Evolutionary conservation across 1,284 basidiomycete species (phyloP), one percentile per base, ranked within the genome.

Genomic region (Malassezia psittaci): DNA sequence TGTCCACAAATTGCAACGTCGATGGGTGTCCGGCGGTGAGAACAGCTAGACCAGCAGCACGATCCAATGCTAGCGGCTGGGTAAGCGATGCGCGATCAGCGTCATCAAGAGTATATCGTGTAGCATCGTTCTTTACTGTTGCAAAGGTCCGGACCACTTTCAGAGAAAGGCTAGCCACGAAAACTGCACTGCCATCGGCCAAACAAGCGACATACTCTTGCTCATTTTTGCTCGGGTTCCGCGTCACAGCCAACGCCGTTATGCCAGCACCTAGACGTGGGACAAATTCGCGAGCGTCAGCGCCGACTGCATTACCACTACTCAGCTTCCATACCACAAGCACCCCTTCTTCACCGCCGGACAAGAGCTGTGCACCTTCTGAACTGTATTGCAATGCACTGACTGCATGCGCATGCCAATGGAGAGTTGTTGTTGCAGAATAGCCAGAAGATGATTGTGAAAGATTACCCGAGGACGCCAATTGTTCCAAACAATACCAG

Each of bases 331-430:
- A 99, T 53, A 94, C 84, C 21, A 98, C 93, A 8, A 98, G 77
- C 1, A 96, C 93, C 35, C 87, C 83, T 76, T 98, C 94, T 74
- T 96, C 90, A 42, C 94, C 94, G 63, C 90, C 94, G 52, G 88
- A 94, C 45, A 98, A 77, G 18, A 99, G 78, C 72, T 96, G 91
- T 2, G 89, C 86, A 12, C 94, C 94, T 63, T 91, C 91, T 2
- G 84, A 77, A 0, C 90, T 88, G 75, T 96, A 99, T 0, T 85
- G 79, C 24, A 99, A 77, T 1, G 87, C 86, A 2, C 86, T 83
- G n/a, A 98, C 88, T 5, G 89, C 83, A 74, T 98, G 91, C 0
- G 93, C 86, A 72, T 99, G 94, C 94, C 94, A 99, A 76, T 96
- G 93, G 46, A 96, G 77, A 5, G 84, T 82, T 1, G 88, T 86